Percentiles rank a stretch among this genome's conserved stretches.
Conservation (phyloP, 768 basidiomycete genomes). For the Cytidiella melzeri region DNA sequence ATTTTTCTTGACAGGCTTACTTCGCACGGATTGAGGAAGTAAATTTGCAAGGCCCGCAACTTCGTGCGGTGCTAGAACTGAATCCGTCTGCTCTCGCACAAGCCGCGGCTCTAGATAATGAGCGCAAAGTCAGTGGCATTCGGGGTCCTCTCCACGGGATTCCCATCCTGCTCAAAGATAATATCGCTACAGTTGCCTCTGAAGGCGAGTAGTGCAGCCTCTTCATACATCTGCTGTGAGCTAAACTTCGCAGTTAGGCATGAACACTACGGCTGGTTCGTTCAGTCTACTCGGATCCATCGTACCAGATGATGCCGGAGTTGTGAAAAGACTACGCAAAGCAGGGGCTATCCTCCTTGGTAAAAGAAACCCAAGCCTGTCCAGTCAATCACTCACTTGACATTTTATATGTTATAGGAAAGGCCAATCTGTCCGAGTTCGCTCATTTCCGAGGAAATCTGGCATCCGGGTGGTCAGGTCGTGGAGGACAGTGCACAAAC, state of each 20-base stretch:
- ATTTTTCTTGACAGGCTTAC: slow-evolving; percentile 41
- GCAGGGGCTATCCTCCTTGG: slow-evolving; percentile 37
- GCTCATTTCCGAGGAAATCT: slow-evolving; percentile 35
- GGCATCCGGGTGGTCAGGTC: slow-evolving; percentile 39
- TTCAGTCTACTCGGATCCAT: slow-evolving; percentile 29
- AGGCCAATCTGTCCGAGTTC: slow-evolving; percentile 41
- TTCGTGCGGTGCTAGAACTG: slow-evolving; percentile 54
- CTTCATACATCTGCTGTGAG: neutral
- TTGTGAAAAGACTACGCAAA: slow-evolving; percentile 25
- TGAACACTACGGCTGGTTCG: slow-evolving; percentile 34
- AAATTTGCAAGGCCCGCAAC: slow-evolving; percentile 49
- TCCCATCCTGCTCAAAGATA: slow-evolving; percentile 33
- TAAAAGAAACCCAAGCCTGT: neutral
- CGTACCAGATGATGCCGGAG: slow-evolving; percentile 29
- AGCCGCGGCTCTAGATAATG: slow-evolving; percentile 34
- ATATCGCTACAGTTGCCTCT: slow-evolving; percentile 28
- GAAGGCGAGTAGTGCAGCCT: slow-evolving; percentile 21
- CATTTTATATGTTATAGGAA: slow-evolving; percentile 21
- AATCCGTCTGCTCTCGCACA: slow-evolving; percentile 47
- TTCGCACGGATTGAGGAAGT: slow-evolving; percentile 64
- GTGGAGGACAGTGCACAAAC: slow-evolving; percentile 38
- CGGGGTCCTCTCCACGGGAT: slow-evolving; percentile 30
- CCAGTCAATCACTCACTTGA: neutral
- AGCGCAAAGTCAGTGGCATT: slow-evolving; percentile 12
- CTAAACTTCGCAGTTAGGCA: slow-evolving; percentile 19